Conservation (phyloP, 306 rosid genomes). For the Comarum palustre region DNA sequence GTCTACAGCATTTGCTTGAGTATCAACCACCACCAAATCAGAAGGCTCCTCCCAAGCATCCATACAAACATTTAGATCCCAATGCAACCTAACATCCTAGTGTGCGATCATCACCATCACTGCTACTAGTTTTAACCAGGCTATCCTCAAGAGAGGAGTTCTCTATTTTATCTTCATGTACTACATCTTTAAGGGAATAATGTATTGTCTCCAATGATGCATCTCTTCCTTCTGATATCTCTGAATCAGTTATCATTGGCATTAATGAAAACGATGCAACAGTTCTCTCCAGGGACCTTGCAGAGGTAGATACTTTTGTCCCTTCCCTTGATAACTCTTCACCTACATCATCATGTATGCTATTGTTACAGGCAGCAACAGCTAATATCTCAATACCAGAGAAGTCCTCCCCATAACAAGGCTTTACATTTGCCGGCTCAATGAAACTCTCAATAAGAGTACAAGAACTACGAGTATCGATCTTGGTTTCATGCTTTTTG, state of each 20-base stretch:
- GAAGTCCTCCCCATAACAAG: constrained; percentile 25
- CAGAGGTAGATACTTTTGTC: constrained; percentile 14
- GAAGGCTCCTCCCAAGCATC: constrained; percentile 41
- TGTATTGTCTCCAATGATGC: constrained; percentile 13
- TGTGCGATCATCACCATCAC: constrained; percentile 7
- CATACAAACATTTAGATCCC: constrained; percentile 40
- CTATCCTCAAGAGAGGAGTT: constrained; percentile 10
- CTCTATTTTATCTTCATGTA: constrained; percentile 3
- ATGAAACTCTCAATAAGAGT: background rate
- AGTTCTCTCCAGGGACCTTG: background rate
- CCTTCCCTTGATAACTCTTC: constrained; percentile 13
- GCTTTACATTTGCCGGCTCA: constrained; percentile 14
- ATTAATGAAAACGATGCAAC: background rate
- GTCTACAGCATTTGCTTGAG: constrained; percentile 21
- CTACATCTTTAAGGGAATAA: constrained; percentile 1
- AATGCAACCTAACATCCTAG: constrained; percentile 33
- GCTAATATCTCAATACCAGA: constrained; percentile 45
- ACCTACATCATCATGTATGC: constrained; percentile 20
- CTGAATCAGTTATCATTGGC: background rate
- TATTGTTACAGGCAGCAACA: constrained; percentile 35
- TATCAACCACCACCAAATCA: background rate
- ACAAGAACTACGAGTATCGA: constrained; percentile 3
- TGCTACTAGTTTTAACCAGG: background rate
- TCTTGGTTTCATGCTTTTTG: constrained; percentile 18
- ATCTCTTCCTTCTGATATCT: constrained; percentile 6